Evolutionary conservation across 208 protist genomes (phyloP).

Genomic region (Trypanosoma conorhini): DNA sequence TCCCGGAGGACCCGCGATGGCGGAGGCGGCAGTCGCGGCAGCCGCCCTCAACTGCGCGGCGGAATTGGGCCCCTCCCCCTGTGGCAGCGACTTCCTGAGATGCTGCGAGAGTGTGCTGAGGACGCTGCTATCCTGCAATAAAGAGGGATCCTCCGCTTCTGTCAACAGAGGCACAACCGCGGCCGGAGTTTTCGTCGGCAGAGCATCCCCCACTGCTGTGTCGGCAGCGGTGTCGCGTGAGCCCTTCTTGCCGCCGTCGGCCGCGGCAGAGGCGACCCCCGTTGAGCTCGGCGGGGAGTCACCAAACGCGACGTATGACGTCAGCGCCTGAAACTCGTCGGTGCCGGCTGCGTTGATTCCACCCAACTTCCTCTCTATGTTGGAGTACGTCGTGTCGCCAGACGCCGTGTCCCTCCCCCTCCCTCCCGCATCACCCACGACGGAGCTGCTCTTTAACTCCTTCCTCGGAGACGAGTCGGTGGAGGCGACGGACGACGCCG

Average conservation of each 20-base stretch:
- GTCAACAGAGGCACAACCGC: not conserved
- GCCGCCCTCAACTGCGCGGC: not conserved
- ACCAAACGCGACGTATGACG: constrained; percentile 23
- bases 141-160: not conserved
- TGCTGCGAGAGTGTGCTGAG: constrained; percentile 89
- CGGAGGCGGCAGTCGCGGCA: not conserved
- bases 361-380: constrained; percentile 1
- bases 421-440: not conserved
- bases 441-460: not conserved
- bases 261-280: not conserved
- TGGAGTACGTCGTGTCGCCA: not conserved
- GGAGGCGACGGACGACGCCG: not conserved
- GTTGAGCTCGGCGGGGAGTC: constrained; percentile 4
- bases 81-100: constrained; percentile 19
- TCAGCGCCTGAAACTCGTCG: constrained; percentile 2
- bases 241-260: not conserved
- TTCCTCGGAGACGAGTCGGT: not conserved
- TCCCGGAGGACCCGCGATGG: too few relatives aligned
- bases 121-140: constrained; percentile 43
- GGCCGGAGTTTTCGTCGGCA: not conserved
- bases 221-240: not conserved
- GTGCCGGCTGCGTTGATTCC: not conserved
- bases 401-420: not conserved
- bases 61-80: not conserved
- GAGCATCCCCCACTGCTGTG: not conserved